Percentiles rank a stretch among this genome's conserved stretches.
Evolutionary conservation across 2,329 filamentous ascomycete genomes (phyloP).

Genomic region (Xylaria arbuscula): DNA sequence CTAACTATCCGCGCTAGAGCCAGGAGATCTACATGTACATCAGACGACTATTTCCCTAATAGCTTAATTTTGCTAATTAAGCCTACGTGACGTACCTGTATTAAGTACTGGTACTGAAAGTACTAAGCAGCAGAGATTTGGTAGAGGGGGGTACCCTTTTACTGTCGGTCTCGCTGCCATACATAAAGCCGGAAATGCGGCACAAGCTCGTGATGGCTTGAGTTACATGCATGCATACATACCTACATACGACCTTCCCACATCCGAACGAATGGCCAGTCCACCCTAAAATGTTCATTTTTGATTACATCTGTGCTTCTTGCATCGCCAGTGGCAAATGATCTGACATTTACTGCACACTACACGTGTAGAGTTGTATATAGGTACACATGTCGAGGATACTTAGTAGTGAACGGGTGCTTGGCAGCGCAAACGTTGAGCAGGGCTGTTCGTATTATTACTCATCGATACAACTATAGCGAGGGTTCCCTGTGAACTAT

Average conservation of each 20-base stretch:
- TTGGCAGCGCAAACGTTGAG: constrained; percentile 22
- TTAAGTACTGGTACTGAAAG: too few species aligned
- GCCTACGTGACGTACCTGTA: not conserved
- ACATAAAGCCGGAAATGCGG: constrained; percentile 20
- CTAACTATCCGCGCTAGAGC: constrained; percentile 2
- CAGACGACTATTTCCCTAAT: not conserved
- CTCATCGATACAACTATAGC: constrained; percentile 18
- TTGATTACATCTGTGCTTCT: constrained; percentile 5
- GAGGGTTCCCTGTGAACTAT: constrained; percentile 14
- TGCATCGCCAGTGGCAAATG: constrained; percentile 18
- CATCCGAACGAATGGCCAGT: constrained; percentile 10
- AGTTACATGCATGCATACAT: constrained; percentile 30
- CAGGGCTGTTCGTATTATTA: constrained; percentile 22
- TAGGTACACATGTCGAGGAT: not conserved
- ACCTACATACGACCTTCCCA: constrained; percentile 17
- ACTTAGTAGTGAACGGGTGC: constrained; percentile 2
- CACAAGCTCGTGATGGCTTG: constrained; percentile 11
- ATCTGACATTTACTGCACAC: not conserved
- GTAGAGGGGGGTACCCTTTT: not conserved
- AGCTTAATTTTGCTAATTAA: constrained; percentile 15
- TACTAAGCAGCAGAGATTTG: not conserved
- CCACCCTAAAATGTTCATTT: constrained; percentile 2
- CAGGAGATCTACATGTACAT: not conserved
- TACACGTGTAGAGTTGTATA: not conserved
- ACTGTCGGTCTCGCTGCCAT: constrained; percentile 7